These are phyloP conservation scores for Fonsecaea nubica DNA, from an alignment of 2,329 filamentous ascomycete genomes.

Conservation along the genomic window DNA sequence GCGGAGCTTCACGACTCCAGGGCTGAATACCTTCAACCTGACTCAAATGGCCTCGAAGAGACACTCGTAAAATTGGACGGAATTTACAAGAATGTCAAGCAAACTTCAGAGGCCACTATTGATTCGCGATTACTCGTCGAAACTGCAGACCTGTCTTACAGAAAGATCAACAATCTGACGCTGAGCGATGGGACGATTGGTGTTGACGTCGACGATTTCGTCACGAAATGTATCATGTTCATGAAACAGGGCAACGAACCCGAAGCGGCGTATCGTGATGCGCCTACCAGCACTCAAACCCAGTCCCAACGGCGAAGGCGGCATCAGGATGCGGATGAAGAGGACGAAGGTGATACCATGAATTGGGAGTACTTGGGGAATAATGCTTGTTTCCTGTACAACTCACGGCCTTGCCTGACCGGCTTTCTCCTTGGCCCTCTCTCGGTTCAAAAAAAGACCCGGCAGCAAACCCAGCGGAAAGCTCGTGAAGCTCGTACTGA, in stretches of 20 bases:
- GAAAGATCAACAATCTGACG: constrained; percentile 75
- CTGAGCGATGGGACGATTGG: constrained; percentile 75
- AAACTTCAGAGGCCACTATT: constrained; percentile 88
- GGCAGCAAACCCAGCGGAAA: constrained; percentile 72
- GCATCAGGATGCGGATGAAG: constrained; percentile 70
- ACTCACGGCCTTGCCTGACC: constrained; percentile 75
- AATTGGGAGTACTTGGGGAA: constrained; percentile 87
- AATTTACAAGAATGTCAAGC: constrained; percentile 73
- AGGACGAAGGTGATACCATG: constrained; percentile 72
- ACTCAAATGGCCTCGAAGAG: constrained; percentile 69
- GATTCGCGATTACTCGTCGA: constrained; percentile 86
- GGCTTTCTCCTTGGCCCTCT: constrained; percentile 88
- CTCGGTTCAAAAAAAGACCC: constrained; percentile 82
- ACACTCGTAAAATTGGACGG: constrained; percentile 71
- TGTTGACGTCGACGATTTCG: constrained; percentile 87
- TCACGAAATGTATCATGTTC: constrained; percentile 85
- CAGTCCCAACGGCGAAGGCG: constrained; percentile 50
- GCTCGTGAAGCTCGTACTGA: constrained; percentile 73
- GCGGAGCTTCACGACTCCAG: constrained; percentile 66
- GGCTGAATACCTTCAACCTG: constrained; percentile 71
- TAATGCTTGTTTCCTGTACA: constrained; percentile 74
- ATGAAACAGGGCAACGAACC: constrained; percentile 71
- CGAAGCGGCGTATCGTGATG: constrained; percentile 39
- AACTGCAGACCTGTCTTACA: constrained; percentile 79
- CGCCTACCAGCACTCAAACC: constrained; percentile 49